Percentiles rank a stretch among this genome's conserved stretches.
Conservation (phyloP, 441 rosid species). For the Gossypium lobatum region DNA sequence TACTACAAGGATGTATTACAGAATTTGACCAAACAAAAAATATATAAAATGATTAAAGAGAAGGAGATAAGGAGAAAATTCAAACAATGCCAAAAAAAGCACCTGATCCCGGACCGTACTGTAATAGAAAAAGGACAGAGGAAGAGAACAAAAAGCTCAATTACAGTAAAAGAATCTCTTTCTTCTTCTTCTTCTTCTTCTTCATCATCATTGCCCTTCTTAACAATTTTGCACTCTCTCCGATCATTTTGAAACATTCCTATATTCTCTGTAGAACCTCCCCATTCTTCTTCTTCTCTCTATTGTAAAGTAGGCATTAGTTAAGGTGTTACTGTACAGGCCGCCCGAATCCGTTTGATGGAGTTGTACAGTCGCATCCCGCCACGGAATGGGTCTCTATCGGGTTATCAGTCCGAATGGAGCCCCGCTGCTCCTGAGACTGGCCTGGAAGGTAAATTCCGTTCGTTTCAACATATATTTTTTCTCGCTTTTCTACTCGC, state of each 20-base stretch:
- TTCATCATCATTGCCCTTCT: slow-evolving; percentile 11
- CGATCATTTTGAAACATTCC: slow-evolving; percentile 23
- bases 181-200: background rate
- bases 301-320: slow-evolving; percentile 13
- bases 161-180: slow-evolving; percentile 21
- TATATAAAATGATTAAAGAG: background rate
- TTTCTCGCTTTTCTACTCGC: slow-evolving; percentile 14
- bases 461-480: background rate
- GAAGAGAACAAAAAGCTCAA: slow-evolving; percentile 18
- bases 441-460: slow-evolving; percentile 54
- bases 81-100: slow-evolving; percentile 7
- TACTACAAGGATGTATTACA: too few relatives aligned
- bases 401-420: slow-evolving; percentile 51
- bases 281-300: background rate
- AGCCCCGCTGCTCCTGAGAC: slow-evolving; percentile 39
- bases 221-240: slow-evolving; percentile 14
- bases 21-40: background rate
- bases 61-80: background rate
- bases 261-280: background rate
- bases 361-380: slow-evolving; percentile 68
- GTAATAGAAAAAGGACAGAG: slow-evolving; percentile 24
- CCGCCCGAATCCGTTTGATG: slow-evolving; percentile 27
- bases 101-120: slow-evolving; percentile 36
- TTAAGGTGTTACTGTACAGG: slow-evolving; percentile 36
- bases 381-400: slow-evolving; percentile 45